Evolutionary conservation across 768 basidiomycete species (phyloP), one percentile per base, ranked within the genome.

Genomic region (Sistotremastrum suecicum): DNA sequence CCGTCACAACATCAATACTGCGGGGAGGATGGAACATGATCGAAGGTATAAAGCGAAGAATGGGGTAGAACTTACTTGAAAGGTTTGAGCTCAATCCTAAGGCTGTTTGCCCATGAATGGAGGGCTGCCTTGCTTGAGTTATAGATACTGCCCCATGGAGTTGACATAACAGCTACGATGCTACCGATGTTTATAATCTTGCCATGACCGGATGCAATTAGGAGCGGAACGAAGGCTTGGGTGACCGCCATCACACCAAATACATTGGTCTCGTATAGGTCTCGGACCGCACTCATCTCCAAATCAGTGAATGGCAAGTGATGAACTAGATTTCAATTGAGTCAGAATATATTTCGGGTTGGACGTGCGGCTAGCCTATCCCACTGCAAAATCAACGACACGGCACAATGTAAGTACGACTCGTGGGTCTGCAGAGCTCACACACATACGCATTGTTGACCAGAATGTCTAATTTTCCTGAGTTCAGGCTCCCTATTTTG

Each of bases 121-220:
- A 65, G 49, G 2, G 63, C 63, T n/a, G 62, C 63, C 38, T 65
- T 65, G 39, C 53, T 56, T 1, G 58, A 50, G 43, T 62, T 61
- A 39, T 63, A 65, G 4, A 52, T 37, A 8, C 51, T 53, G 7
- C 58, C 54, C 43, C 61, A 64, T 0, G 60, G 56, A 38, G 50
- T 46, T 2, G 62, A 62, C 37, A 62, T 51, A 7, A 63, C 41
- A 3, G 51, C 61, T 3, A 54, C 42, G 5, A 61, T 50, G 42
- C 59, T 60, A 12, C 62, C 60, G 3, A 60, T 54, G 38, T 63
- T 55, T 6, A 63, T 51, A 20, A 64, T 61, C 29, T 56, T 53
- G 3, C 52, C 59, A 31, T 60, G 48, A 20, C 46, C 54, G 20
- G 56, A 54, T 2, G 54, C 52, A 32, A 64, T 47, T 5, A 65